Conservation (phyloP, 768 basidiomycete species). For the Russula ochroleuca region DNA sequence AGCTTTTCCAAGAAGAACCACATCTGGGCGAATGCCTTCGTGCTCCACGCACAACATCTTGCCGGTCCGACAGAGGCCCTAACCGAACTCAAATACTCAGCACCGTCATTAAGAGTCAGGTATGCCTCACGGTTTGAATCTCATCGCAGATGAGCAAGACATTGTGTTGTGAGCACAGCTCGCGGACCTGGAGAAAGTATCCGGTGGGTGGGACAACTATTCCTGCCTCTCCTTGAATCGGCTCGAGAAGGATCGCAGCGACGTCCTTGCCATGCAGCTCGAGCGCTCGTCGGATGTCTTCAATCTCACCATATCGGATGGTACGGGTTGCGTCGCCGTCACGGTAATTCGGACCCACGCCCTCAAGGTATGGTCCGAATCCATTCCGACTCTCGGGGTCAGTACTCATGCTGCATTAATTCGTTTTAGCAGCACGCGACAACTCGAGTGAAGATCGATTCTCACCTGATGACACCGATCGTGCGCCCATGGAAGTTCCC, state of each 20-base stretch:
- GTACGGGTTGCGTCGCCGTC: slow-evolving; percentile 49
- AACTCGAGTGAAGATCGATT: slow-evolving; percentile 13
- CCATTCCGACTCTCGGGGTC: slow-evolving; percentile 84
- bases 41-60: slow-evolving; percentile 90
- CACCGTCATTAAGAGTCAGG: slow-evolving; percentile 21
- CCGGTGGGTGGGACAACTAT: slow-evolving; percentile 90
- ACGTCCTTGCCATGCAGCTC: slow-evolving; percentile 75
- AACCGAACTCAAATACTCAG: slow-evolving; percentile 15
- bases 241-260: slow-evolving; percentile 94
- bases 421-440: slow-evolving; percentile 1
- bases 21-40: slow-evolving; percentile 83
- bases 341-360: slow-evolving; percentile 74
- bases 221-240: slow-evolving; percentile 98
- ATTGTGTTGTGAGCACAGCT: slow-evolving; percentile 87
- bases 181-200: slow-evolving; percentile 73
- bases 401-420: slow-evolving; percentile 73
- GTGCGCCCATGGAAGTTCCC: slow-evolving; percentile 98
- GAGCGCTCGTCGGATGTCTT: slow-evolving; percentile 78
- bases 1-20: slow-evolving; percentile 92
- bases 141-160: slow-evolving; percentile 97
- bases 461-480: slow-evolving; percentile 74
- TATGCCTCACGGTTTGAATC: slow-evolving; percentile 77
- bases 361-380: slow-evolving; percentile 87
- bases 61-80: slow-evolving; percentile 90
- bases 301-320: slow-evolving; percentile 81